phyloP scores from a whole-genome alignment of 2,329 filamentous ascomycete genomes.

The Colletotrichum nymphaeae region DNA sequence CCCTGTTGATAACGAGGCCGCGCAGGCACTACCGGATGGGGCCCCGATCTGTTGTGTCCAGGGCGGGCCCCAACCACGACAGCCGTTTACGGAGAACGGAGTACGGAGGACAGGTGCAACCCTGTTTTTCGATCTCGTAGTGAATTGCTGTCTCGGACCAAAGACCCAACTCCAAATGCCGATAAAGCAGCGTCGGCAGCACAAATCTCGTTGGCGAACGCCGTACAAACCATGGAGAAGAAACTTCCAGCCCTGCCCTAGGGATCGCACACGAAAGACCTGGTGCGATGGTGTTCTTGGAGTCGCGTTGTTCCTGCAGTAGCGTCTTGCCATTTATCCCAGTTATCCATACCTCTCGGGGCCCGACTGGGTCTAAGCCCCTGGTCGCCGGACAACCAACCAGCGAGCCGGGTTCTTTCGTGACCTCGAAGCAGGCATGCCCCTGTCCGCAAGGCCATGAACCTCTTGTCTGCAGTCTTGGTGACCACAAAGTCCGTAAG shows the following conservation, averaged over 20 bases:
- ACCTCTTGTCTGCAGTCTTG: neutral
- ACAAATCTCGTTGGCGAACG: constrained; percentile 6
- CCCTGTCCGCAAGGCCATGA: constrained; percentile 9
- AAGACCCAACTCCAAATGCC: neutral
- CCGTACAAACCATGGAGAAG: neutral
- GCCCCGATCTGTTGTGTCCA: constrained; percentile 10
- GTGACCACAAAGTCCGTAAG: neutral
- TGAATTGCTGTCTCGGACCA: neutral
- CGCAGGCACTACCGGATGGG: constrained; percentile 20
- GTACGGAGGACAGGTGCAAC: neutral
- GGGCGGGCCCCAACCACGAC: neutral
- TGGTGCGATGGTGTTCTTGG: constrained; percentile 23
- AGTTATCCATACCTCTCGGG: constrained; percentile 8
- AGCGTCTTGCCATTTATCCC: constrained; percentile 24
- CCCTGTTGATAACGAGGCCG: constrained; percentile 18
- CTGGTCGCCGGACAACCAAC: constrained; percentile 17
- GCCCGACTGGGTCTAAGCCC: constrained; percentile 16
- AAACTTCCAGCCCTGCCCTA: neutral
- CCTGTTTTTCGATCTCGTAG: constrained; percentile 1
- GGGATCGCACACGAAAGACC: constrained; percentile 3
- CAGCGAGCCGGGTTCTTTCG: constrained; percentile 18
- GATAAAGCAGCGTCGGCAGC: neutral
- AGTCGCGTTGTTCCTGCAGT: constrained; percentile 33
- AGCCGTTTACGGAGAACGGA: neutral
- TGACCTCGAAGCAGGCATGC: constrained; percentile 4